phyloP scores from a whole-genome alignment of 78 protist genomes.

The Dictyostelium brefeldianum region DNA sequence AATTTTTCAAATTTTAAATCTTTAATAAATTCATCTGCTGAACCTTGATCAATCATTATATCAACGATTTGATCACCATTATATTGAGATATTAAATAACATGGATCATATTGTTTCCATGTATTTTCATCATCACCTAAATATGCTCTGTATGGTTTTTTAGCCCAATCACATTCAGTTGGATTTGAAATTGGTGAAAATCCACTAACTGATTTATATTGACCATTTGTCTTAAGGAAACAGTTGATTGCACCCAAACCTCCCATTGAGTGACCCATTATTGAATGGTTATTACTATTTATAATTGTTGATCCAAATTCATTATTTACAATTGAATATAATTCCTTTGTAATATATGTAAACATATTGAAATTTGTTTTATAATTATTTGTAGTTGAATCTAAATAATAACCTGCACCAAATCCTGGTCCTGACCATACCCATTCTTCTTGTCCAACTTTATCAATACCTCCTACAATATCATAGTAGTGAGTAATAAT shows the following conservation, averaged over 20 bases:
- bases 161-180: constrained; percentile 83
- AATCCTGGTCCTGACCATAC: constrained; percentile 82
- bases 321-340: constrained; percentile 65
- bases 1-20: not conserved
- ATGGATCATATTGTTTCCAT: constrained; percentile 76
- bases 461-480: constrained; percentile 34
- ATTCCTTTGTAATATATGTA: constrained; percentile 91
- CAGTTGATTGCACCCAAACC: constrained; percentile 95
- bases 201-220: constrained; percentile 90
- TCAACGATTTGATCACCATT: constrained; percentile 31
- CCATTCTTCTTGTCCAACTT: too few species aligned
- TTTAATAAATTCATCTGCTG: constrained; percentile 1
- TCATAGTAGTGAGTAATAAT: too few species aligned
- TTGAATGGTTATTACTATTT: constrained; percentile 54
- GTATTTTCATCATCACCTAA: constrained; percentile 86
- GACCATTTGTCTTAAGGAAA: constrained; percentile 77
- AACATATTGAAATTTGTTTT: constrained; percentile 90
- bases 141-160: constrained; percentile 87
- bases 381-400: constrained; percentile 91
- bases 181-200: constrained; percentile 96
- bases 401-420: constrained; percentile 96
- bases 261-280: constrained; percentile 86
- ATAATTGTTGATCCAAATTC: not conserved
- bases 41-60: constrained; percentile 88
- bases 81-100: constrained; percentile 41